phyloP scores from a whole-genome alignment of 2,329 filamentous ascomycete genomes.

The Fusarium udum region DNA sequence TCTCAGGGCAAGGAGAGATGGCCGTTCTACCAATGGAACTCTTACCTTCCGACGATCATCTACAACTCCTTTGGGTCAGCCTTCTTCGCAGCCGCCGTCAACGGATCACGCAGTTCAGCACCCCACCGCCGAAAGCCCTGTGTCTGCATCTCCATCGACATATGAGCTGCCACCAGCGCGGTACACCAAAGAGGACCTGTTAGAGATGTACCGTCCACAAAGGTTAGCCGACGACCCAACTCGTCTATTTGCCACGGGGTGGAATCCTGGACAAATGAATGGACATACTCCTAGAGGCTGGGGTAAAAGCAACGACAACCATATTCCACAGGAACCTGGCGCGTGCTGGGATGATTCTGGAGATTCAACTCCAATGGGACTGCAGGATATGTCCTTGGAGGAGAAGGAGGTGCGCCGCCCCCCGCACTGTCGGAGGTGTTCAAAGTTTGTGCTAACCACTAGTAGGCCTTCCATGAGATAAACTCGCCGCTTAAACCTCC shows the following conservation, averaged over 20 bases:
- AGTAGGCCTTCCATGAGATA: conserved; percentile 84
- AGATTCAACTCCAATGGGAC: conserved; percentile 73
- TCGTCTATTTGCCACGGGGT: conserved; percentile 76
- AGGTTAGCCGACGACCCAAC: conserved; percentile 64
- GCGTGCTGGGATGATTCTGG: conserved; percentile 88
- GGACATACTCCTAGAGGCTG: conserved; percentile 71
- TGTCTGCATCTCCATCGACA: conserved; percentile 37
- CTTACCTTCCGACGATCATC: conserved; percentile 72
- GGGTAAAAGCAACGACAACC: conserved; percentile 80
- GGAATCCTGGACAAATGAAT: conserved; percentile 80
- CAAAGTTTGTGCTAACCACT: conserved; percentile 35
- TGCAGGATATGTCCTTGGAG: conserved; percentile 73
- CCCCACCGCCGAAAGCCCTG: conserved; percentile 50
- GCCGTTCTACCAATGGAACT: conserved; percentile 68
- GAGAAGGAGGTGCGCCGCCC: conserved; percentile 66
- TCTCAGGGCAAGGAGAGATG: conserved; percentile 67
- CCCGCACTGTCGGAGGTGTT: conserved; percentile 2
- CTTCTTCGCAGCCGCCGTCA: conserved; percentile 49
- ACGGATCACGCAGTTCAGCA: conserved; percentile 54
- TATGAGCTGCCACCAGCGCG: conserved; percentile 60
- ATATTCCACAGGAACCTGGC: conserved; percentile 82
- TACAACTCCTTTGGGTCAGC: conserved; percentile 61
- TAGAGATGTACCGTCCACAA: conserved; percentile 73
- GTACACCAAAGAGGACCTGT: conserved; percentile 82
- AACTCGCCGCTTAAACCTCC: conserved; percentile 94